phyloP scores from a whole-genome alignment of 2,329 filamentous ascomycete genomes.

The Exophiala viscosa region DNA sequence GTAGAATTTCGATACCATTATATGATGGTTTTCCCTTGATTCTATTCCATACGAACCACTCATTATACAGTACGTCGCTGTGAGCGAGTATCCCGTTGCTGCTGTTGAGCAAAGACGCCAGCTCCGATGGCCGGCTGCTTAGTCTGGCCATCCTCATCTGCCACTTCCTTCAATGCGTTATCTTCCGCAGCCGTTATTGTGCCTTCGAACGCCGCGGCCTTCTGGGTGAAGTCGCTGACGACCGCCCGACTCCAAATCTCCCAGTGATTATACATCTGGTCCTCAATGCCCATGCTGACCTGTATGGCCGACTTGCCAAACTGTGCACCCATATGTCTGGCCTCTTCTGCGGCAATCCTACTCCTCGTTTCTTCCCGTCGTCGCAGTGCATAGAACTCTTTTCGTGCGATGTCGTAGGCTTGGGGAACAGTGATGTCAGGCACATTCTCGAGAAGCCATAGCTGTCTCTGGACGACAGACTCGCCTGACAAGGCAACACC shows the following conservation, averaged over 20 bases:
- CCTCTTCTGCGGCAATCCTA: slow-evolving; percentile 83
- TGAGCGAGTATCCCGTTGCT: slow-evolving; percentile 10
- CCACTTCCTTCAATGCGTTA: slow-evolving; percentile 12
- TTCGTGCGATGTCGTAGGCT: slow-evolving; percentile 82
- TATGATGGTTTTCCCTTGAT: background rate
- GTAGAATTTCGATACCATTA: background rate
- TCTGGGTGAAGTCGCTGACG: slow-evolving; percentile 47
- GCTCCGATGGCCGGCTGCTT: slow-evolving; percentile 11
- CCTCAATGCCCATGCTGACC: slow-evolving; percentile 77
- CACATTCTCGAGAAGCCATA: slow-evolving; percentile 72
- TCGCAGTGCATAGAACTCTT: slow-evolving; percentile 84
- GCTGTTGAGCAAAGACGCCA: slow-evolving; percentile 18
- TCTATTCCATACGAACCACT: too few species aligned
- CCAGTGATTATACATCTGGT: slow-evolving; percentile 77
- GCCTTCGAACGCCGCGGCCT: slow-evolving; percentile 42
- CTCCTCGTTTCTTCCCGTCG: slow-evolving; percentile 78
- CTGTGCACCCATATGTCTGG: slow-evolving; percentile 76
- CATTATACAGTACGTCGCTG: slow-evolving; percentile 1
- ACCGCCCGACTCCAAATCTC: slow-evolving; percentile 68
- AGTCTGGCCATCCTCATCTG: background rate
- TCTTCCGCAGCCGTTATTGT: slow-evolving; percentile 23
- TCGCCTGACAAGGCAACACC: slow-evolving; percentile 78
- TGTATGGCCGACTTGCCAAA: slow-evolving; percentile 76
- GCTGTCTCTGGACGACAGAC: slow-evolving; percentile 86
- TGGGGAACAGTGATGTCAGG: slow-evolving; percentile 56